These are phyloP conservation scores for Candida sp. DNA, from an alignment of 1,139 yeast genomes.

Conservation along the genomic window DNA sequence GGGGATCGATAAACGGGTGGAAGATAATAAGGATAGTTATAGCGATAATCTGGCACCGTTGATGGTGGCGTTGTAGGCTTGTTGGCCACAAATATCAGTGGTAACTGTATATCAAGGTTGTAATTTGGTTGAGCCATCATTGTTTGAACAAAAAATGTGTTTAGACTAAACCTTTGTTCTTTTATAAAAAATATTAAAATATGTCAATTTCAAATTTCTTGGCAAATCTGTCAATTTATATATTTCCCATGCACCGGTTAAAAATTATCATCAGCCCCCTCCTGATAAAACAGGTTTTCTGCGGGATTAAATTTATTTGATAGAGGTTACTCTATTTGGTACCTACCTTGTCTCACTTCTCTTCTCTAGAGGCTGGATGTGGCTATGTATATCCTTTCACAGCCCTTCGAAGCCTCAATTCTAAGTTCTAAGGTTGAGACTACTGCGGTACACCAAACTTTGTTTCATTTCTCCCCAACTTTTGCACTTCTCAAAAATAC, in stretches of 20 bases:
- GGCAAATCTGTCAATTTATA: slow-evolving; percentile 3
- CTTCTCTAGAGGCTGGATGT: no score
- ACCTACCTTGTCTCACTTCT: no score
- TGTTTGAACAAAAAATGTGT: neutral
- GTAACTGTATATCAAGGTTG: slow-evolving; percentile 1
- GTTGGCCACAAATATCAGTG: slow-evolving; percentile 2
- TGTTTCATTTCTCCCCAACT: no score
- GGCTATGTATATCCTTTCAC: no score
- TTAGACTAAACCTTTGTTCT: no score
- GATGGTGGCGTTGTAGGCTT: neutral
- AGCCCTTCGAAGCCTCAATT: no score
- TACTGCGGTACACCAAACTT: no score
- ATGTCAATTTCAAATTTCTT: neutral
- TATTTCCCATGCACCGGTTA: neutral
- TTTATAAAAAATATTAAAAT: no score
- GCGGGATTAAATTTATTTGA: neutral
- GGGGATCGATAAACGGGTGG: slow-evolving; percentile 1
- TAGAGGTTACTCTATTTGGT: no score
- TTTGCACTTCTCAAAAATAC: no score
- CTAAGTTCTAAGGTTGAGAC: no score
- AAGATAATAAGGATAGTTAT: neutral
- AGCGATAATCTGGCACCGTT: neutral
- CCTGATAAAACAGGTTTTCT: neutral
- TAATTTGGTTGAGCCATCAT: slow-evolving; percentile 3
- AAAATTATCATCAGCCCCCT: neutral